Evolutionary conservation across 768 basidiomycete genomes (phyloP), one percentile per base, ranked within the genome.

Genomic region (Pisolithus orientalis): DNA sequence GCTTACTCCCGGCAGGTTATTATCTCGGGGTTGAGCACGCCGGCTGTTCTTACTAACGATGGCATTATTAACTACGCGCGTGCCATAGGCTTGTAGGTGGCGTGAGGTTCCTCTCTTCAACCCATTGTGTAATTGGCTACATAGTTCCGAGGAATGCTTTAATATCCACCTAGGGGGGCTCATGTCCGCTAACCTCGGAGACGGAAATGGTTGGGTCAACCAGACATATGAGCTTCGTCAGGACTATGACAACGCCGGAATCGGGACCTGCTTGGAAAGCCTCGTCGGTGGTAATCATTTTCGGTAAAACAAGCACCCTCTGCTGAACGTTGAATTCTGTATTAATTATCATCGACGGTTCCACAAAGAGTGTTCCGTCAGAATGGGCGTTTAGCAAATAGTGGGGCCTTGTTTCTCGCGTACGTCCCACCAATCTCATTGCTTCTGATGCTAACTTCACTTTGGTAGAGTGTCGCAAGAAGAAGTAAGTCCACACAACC

Each of bases 21-120:
- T 56, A 76, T 87, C 50, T 87, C 85, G 2, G 83, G 78, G 0
- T 58, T 75, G 39, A 86, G 84, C 59, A 83, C 82, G 7, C 67
- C 79, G 0, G 68, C 21, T 0, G 80, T 86, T 14, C 74, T 85
- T 48, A 82, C 78, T 0, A 73, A 81, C 50, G 56, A 65, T 27
- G 84, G 84, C 0, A 61, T 85, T 46, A 40, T 81, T 43, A 84
- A 83, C 57, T 86, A 73, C 59, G 84, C 82, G 0, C 72, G 65
- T 32, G 77, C 83, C 4, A 77, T 85, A 49, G 83, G 82, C 14
- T 85, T 84, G 84, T 85, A 57, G 55, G 77, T 67, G 13, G 25
- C 40, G 10, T 29, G 48, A 38, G 27, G 24, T 21, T 10, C 38
- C 16, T 38, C 37, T 28, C 13, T 38, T 13, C 27, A 21, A 44